phyloP scores from a whole-genome alignment of 371 early-diverging fungal genomes.

The Apophysomyces ossiformis region DNA sequence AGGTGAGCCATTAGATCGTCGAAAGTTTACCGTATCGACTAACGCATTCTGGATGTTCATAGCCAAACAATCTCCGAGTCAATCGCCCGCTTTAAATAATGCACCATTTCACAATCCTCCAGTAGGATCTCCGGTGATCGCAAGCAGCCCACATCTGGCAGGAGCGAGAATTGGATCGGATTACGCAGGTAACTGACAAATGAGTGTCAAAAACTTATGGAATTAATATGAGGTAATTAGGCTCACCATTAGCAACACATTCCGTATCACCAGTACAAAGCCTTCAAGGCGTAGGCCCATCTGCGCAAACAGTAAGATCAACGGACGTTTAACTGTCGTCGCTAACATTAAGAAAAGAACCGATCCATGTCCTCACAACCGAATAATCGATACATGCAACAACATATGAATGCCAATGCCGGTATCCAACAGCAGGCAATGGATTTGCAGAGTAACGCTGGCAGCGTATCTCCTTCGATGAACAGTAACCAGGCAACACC shows the following conservation, averaged over 20 bases:
- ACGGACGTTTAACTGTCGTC: background rate
- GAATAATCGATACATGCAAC: slow-evolving; percentile 36
- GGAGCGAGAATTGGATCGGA: slow-evolving; percentile 33
- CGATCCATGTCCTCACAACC: slow-evolving; percentile 49
- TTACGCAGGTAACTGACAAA: slow-evolving; percentile 32
- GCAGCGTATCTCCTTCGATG: slow-evolving; percentile 24
- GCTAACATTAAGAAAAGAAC: slow-evolving; percentile 16
- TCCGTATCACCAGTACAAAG: slow-evolving; percentile 38
- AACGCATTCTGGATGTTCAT: background rate
- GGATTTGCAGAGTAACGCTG: slow-evolving; percentile 25
- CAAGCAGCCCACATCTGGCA: slow-evolving; percentile 39
- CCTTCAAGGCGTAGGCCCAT: slow-evolving; percentile 33
- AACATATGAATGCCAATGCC: slow-evolving; percentile 21
- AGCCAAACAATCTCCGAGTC: slow-evolving; percentile 53
- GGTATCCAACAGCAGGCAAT: slow-evolving; percentile 18
- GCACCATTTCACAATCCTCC: slow-evolving; percentile 31
- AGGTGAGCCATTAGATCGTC: slow-evolving; percentile 23
- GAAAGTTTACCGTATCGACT: background rate
- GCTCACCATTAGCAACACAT: slow-evolving; percentile 35
- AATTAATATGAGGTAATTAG: background rate
- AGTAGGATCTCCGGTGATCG: slow-evolving; percentile 35
- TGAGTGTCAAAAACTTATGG: background rate
- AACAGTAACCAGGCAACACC: slow-evolving; percentile 25
- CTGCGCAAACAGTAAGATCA: slow-evolving; percentile 29
- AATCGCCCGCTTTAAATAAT: slow-evolving; percentile 47